A percentile compares a stretch with the other conserved stretches of the same genome.
These are phyloP conservation scores for Penicillium sp. DNA, from an alignment of 2,329 filamentous ascomycete species.

Conservation along the genomic window DNA sequence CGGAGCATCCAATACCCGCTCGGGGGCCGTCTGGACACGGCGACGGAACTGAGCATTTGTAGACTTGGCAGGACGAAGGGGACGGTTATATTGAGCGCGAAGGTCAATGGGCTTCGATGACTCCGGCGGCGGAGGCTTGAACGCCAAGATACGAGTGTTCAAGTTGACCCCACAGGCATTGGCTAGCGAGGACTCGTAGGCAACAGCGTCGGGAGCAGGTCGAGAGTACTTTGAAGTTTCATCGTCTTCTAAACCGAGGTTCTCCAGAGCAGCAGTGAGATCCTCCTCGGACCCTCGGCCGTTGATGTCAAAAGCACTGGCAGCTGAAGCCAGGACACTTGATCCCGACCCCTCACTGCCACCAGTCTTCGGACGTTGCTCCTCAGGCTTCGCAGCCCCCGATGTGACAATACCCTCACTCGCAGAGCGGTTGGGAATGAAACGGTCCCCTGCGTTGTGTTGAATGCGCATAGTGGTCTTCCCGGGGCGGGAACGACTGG, in stretches of 20 bases:
- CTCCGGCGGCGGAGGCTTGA: slow-evolving; percentile 97
- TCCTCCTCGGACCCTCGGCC: slow-evolving; percentile 67
- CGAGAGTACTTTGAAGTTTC: slow-evolving; percentile 67
- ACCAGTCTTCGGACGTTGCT: slow-evolving; percentile 71
- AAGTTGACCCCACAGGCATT: slow-evolving; percentile 88
- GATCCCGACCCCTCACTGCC: slow-evolving; percentile 72
- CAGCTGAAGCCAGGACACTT: slow-evolving; percentile 70
- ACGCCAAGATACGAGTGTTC: slow-evolving; percentile 93
- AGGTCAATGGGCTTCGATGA: slow-evolving; percentile 98
- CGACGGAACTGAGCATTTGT: slow-evolving; percentile 83
- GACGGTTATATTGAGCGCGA: slow-evolving; percentile 95
- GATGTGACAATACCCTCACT: slow-evolving; percentile 83
- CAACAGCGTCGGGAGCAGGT: slow-evolving; percentile 80
- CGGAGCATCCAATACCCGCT: slow-evolving; percentile 93
- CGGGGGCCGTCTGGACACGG: slow-evolving; percentile 88
- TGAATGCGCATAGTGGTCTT: slow-evolving; percentile 73
- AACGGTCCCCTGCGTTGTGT: slow-evolving; percentile 78
- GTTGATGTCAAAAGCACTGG: slow-evolving; percentile 63
- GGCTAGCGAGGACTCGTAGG: slow-evolving; percentile 88
- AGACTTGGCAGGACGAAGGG: slow-evolving; percentile 73
- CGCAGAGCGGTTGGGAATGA: slow-evolving; percentile 89
- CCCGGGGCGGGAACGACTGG: slow-evolving; percentile 45
- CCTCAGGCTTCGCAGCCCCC: slow-evolving; percentile 81
- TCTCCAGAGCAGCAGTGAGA: slow-evolving; percentile 73
- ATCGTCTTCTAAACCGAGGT: slow-evolving; percentile 73